Base-by-base conservation (phyloP, 495 filamentous ascomycete genomes). In the Hyaloscypha hepaticicola region DNA sequence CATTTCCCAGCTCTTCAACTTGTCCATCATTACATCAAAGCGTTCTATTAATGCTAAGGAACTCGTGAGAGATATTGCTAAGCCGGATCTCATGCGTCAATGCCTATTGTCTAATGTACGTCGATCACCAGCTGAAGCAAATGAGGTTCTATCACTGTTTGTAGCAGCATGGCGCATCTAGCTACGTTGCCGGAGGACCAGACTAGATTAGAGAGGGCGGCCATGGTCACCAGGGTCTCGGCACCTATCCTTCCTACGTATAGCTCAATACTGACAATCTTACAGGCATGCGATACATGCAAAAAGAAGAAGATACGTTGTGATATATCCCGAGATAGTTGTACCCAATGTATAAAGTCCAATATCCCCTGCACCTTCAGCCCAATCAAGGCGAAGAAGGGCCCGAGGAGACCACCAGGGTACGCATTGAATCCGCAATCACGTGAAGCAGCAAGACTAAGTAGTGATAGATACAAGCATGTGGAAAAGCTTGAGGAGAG, bases 271-370 rank as follows among this genome's bases (percentile, higher is more conserved):
- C 61, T 64, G 61, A 64, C 61, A 57, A 64, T 64, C 61, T 49
- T 64, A 53, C 74, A 94, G 90, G 95, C 94, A 55, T 99, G 95
- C 81, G 95, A 99, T 72, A 96, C 96, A 92, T 99, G 95, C 74
- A 85, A 94, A 64, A 97, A 96, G 80, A 98, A 98, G 82, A 99
- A 99, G 84, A 97, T 99, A 72, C 97, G 97, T 77, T 99, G 95
- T 76, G 95, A 99, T 71, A 92, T 93, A 61, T 94, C 93, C 75
- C 85, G 92, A 74, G 94, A 92, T 51, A 85, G 90, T 65, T 98
- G 95, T 77, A 90, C 90, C n/a, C 95, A 98, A 76, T 99, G 95
- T 74, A 88, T 87, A 72, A 97, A 97, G 75, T 97, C 96, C 82
- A 96, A 96, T 80, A 96, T 91, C 3, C 91, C 96, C 66, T 99